phyloP scores from a whole-genome alignment of 2,329 filamentous ascomycete species.

The Penicillium aurantiogriseum region DNA sequence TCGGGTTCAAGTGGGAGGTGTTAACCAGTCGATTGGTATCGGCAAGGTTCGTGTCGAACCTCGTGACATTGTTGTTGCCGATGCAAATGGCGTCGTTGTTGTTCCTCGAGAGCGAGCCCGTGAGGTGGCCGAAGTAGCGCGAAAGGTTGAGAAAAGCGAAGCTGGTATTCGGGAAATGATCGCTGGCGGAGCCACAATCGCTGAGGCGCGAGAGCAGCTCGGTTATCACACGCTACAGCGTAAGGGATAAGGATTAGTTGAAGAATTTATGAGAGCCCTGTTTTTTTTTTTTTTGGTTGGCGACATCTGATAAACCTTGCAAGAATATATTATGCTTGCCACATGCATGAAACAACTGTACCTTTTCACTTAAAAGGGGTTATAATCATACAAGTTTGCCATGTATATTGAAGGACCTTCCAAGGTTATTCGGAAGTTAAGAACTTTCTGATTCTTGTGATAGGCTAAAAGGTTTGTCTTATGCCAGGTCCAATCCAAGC shows the following conservation, averaged over 20 bases:
- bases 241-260: constrained; percentile 4
- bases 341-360: too few relatives aligned
- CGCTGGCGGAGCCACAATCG: constrained; percentile 12
- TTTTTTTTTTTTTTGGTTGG: too few relatives aligned
- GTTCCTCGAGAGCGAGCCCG: constrained; percentile 17
- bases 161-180: constrained; percentile 34
- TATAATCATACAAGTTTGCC: too few relatives aligned
- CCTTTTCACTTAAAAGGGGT: too few relatives aligned
- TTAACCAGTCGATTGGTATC: constrained; percentile 31
- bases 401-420: too few relatives aligned
- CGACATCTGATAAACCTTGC: too few relatives aligned
- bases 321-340: too few relatives aligned
- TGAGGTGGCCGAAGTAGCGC: constrained; percentile 17
- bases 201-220: constrained; percentile 14
- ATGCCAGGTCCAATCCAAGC: neutral
- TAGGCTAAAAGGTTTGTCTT: too few relatives aligned
- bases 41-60: constrained; percentile 28
- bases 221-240: constrained; percentile 20
- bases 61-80: constrained; percentile 34
- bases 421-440: too few relatives aligned
- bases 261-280: neutral
- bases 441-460: too few relatives aligned
- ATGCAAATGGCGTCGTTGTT: constrained; percentile 26
- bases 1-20: constrained; percentile 31
- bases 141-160: constrained; percentile 13